A percentile compares a stretch with the other conserved stretches of the same genome.
Conservation (phyloP, 805 yeast genomes). For the Wickerhamomyces chambardii region DNA sequence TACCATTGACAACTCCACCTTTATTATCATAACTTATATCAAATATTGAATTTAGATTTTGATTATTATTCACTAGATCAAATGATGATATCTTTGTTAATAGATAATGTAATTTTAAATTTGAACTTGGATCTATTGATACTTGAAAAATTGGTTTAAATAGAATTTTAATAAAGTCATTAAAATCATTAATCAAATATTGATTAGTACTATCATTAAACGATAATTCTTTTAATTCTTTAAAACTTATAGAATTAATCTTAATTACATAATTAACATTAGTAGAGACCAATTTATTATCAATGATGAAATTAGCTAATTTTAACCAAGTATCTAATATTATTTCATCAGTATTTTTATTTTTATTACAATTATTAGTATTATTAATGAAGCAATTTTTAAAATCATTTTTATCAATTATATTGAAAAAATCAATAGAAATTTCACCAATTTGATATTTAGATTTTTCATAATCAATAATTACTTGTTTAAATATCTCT, state of each 20-base stretch:
- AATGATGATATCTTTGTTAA: constrained; percentile 22
- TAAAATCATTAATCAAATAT: constrained; percentile 11
- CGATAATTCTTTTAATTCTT: too few species aligned
- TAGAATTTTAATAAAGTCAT: constrained; percentile 21
- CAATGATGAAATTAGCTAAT: constrained; percentile 25
- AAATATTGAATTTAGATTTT: constrained; percentile 2
- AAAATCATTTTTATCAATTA: constrained; percentile 7
- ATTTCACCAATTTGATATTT: constrained; percentile 29
- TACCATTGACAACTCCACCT: too few species aligned
- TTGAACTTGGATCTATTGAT: constrained; percentile 11
- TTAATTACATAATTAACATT: constrained; percentile 29
- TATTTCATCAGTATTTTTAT: too few species aligned
- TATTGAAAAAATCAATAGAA: constrained; percentile 21
- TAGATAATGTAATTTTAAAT: constrained; percentile 20
- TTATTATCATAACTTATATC: constrained; percentile 8
- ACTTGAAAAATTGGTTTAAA: constrained; percentile 24
- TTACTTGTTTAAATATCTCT: constrained; percentile 21
- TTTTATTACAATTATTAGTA: too few species aligned
- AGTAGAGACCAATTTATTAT: constrained; percentile 27
- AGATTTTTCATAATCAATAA: constrained; percentile 25
- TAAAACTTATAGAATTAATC: background rate
- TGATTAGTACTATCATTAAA: background rate
- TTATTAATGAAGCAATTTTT: too few species aligned
- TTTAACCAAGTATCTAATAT: constrained; percentile 17
- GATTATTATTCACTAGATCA: constrained; percentile 16